Conservation (phyloP, 139 green algal genomes). For the Trebouxia sp. region DNA sequence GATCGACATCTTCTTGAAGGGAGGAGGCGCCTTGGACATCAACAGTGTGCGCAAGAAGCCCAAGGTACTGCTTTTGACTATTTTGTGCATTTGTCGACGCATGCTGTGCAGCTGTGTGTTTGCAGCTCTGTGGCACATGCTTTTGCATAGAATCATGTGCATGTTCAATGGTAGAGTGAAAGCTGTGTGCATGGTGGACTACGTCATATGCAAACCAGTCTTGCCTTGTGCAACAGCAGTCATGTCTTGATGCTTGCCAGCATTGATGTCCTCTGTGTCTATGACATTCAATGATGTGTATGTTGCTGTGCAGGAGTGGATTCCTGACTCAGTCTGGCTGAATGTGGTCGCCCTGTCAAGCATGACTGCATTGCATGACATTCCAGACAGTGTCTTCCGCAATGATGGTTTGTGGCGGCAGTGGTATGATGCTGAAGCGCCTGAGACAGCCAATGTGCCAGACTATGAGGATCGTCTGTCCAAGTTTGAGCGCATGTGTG, state of each 20-base stretch:
- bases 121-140: background rate
- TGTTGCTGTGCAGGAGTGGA: conserved; percentile 58
- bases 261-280: too few relatives aligned
- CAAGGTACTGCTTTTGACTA: conserved; percentile 58
- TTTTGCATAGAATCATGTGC: too few relatives aligned
- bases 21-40: conserved; percentile 85
- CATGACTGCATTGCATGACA: conserved; percentile 80
- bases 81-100: background rate
- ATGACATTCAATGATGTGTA: background rate
- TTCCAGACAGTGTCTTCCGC: conserved; percentile 79
- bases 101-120: too few relatives aligned
- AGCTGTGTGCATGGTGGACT: too few relatives aligned
- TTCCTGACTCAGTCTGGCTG: conserved; percentile 88
- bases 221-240: too few relatives aligned
- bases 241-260: too few relatives aligned
- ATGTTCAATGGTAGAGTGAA: too few relatives aligned
- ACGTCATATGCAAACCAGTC: too few relatives aligned
- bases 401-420: conserved; percentile 88
- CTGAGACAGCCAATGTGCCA: conserved; percentile 74
- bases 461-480: conserved; percentile 86
- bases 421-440: conserved; percentile 90
- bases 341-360: conserved; percentile 77
- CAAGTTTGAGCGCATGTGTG: conserved; percentile 91
- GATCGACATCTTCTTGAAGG: conserved; percentile 89
- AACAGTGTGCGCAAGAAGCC: conserved; percentile 82